Percentiles rank a stretch among this genome's conserved stretches.
Evolutionary conservation across 148 eudicot genomes (phyloP).

Genomic region (Fagopyrum tataricum): DNA sequence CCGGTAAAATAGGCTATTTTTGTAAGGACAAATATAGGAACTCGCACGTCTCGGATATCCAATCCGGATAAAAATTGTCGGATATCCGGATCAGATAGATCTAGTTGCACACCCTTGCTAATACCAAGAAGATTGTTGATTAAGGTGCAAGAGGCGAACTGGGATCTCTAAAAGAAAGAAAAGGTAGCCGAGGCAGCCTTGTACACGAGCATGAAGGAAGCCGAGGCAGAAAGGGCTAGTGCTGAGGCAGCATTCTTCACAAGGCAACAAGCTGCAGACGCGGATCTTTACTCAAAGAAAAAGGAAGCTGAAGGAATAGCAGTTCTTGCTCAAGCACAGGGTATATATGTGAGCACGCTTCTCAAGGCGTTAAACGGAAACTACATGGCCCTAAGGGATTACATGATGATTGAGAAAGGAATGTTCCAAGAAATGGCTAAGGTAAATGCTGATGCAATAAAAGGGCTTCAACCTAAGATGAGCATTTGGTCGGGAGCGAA

Average conservation of each 20-base stretch:
- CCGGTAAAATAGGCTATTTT: too few species aligned
- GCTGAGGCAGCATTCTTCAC: conserved; percentile 37
- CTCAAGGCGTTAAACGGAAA: conserved; percentile 35
- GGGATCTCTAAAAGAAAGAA: conserved; percentile 47
- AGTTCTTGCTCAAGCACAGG: conserved; percentile 45
- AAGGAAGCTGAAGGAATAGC: conserved; percentile 46
- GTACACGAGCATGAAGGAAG: conserved; percentile 32
- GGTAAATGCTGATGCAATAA: conserved; percentile 42
- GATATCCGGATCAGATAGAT: too few species aligned
- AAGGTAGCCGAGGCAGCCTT: conserved; percentile 47
- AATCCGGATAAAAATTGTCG: too few species aligned
- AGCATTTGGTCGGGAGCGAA: conserved; percentile 50
- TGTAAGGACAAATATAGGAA: too few species aligned
- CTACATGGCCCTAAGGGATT: conserved; percentile 43
- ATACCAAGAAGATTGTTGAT: not conserved
- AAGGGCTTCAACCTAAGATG: conserved; percentile 46
- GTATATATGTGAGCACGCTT: conserved; percentile 32
- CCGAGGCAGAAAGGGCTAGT: conserved; percentile 29
- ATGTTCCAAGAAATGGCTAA: conserved; percentile 52
- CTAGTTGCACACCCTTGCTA: too few species aligned
- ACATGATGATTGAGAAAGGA: conserved; percentile 49
- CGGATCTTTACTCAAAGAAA: conserved; percentile 42
- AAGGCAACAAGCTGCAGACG: conserved; percentile 47
- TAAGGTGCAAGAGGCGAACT: conserved; percentile 64
- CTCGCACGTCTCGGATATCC: too few species aligned